Evolutionary conservation across 192 early-diverging fungal genomes (phyloP), one percentile per base, ranked within the genome.

Genomic region (Spizellomyces sp.): DNA sequence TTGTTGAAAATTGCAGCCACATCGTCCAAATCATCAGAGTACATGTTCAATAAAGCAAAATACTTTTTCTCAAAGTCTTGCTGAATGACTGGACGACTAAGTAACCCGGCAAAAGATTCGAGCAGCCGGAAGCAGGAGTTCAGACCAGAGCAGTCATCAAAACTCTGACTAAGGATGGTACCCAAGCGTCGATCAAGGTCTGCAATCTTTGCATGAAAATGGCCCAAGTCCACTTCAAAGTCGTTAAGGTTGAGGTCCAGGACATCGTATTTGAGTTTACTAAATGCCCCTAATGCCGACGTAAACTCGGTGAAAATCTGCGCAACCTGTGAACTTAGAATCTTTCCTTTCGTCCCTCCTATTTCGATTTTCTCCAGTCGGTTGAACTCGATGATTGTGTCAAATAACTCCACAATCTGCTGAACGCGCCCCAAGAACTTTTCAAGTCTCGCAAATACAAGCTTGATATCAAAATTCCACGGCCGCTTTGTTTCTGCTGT

Each of bases 351-450:
- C n/a, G 85, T 89, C 14, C 87, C 87, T 43, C 87, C 87, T 52
- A 89, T 86, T 70, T 89, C 87, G 77, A 89, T 84, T 69, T 89
- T 89, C 75, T 89, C 87, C 41, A 89, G 67, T 17, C 87, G 74
- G 71, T 88, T 89, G 66, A 89, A 89, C 73, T 89, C 87, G 65
- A 88, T 89, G 55, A 89, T 88, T n/a, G 80, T 88, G 48, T 89
- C 87, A 77, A 89, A 89, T 5, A 89, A 74, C 45, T 75, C 87
- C 5, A 82, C 62, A 67, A 89, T 83, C 48, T 86, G 70, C 46
- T 77, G 73, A 6, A 89, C 86, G 15, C 87, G 67, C 19, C 67
- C 73, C 21, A 87, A 70, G 62, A 89, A 89, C 58, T 66, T 72
- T 50, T 89, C 87, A 9, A 88, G 70, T 21, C 87, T 64, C 10